phyloP scores from a whole-genome alignment of 2,329 filamentous ascomycete species.

The Xylariaceae sp. region DNA sequence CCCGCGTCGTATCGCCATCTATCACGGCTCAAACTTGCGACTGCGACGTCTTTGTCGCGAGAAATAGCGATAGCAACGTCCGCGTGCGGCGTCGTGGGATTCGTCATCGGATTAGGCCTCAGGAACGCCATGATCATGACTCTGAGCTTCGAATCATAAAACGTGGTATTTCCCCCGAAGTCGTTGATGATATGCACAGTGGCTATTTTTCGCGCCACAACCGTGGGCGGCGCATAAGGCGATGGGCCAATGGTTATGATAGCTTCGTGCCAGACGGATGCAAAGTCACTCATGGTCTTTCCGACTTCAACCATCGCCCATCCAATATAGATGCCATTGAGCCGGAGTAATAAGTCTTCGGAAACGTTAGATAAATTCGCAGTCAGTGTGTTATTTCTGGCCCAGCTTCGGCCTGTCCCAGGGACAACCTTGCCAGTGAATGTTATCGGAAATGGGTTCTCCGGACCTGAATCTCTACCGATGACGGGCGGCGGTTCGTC shows the following conservation, averaged over 20 bases:
- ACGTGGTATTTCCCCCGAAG: slow-evolving; percentile 38
- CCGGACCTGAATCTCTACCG: slow-evolving; percentile 49
- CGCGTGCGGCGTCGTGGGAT: slow-evolving; percentile 19
- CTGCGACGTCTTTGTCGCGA: slow-evolving; percentile 41
- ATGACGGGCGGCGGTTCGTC: slow-evolving; percentile 38
- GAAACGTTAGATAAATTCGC: slow-evolving; percentile 52
- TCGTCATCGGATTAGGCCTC: slow-evolving; percentile 35
- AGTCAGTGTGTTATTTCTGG: slow-evolving; percentile 41
- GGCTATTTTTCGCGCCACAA: slow-evolving; percentile 50
- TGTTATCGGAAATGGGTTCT: slow-evolving; percentile 49
- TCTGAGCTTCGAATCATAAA: slow-evolving; percentile 45
- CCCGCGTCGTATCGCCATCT: slow-evolving; percentile 43
- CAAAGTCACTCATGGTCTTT: slow-evolving; percentile 33
- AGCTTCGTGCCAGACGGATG: slow-evolving; percentile 53
- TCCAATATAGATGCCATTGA: slow-evolving; percentile 61
- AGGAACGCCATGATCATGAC: slow-evolving; percentile 60
- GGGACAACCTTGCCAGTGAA: slow-evolving; percentile 47
- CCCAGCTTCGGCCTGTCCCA: slow-evolving; percentile 40
- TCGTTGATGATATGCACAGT: slow-evolving; percentile 52
- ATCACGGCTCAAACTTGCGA: slow-evolving; percentile 45
- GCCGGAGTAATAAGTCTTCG: slow-evolving; percentile 48
- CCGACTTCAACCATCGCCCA: slow-evolving; percentile 51
- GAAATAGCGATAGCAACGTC: slow-evolving; percentile 33
- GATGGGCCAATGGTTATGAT: slow-evolving; percentile 55
- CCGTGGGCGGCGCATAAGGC: slow-evolving; percentile 41